These are phyloP conservation scores for Ceratocystis albifundus DNA, from an alignment of 2,329 filamentous ascomycete species.

Conservation along the genomic window DNA sequence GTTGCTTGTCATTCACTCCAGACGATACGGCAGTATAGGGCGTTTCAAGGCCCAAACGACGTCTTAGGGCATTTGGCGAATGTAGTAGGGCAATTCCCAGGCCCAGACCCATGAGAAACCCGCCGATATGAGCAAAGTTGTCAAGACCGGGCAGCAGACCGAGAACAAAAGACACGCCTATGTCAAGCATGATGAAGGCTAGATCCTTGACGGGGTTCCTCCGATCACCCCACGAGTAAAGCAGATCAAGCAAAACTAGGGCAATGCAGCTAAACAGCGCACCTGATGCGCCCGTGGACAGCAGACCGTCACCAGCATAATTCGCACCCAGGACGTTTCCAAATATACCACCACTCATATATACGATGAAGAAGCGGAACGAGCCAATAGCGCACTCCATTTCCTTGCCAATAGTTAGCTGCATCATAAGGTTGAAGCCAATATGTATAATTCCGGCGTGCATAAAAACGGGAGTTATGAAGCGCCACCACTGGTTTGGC, in stretches of 20 bases:
- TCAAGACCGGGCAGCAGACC: conserved; percentile 85
- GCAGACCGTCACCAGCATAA: conserved; percentile 68
- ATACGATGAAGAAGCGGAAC: conserved; percentile 79
- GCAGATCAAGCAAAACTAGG: conserved; percentile 72
- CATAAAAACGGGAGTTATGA: conserved; percentile 90
- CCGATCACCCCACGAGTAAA: conserved; percentile 85
- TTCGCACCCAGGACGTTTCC: conserved; percentile 93
- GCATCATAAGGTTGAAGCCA: conserved; percentile 84
- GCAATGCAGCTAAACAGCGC: conserved; percentile 86
- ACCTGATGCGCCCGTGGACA: conserved; percentile 82
- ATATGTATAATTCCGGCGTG: conserved; percentile 93
- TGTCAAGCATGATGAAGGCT: conserved; percentile 74
- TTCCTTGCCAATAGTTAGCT: conserved; percentile 78
- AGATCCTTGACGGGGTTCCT: conserved; percentile 67
- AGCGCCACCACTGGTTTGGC: conserved; percentile 93
- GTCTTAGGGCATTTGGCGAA: conserved; percentile 69
- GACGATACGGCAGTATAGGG: conserved; percentile 59
- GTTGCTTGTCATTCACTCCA: conserved; percentile 37
- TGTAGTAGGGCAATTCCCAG: conserved; percentile 80
- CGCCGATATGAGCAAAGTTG: conserved; percentile 95
- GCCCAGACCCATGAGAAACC: conserved; percentile 82
- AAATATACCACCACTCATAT: conserved; percentile 84
- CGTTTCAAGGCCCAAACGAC: conserved; percentile 58
- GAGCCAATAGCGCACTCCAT: conserved; percentile 87
- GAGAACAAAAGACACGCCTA: conserved; percentile 81